Percentiles rank a stretch among this genome's conserved stretches.
These are phyloP conservation scores for Verticillium longisporum DNA, from an alignment of 2,329 filamentous ascomycete genomes.

Conservation along the genomic window DNA sequence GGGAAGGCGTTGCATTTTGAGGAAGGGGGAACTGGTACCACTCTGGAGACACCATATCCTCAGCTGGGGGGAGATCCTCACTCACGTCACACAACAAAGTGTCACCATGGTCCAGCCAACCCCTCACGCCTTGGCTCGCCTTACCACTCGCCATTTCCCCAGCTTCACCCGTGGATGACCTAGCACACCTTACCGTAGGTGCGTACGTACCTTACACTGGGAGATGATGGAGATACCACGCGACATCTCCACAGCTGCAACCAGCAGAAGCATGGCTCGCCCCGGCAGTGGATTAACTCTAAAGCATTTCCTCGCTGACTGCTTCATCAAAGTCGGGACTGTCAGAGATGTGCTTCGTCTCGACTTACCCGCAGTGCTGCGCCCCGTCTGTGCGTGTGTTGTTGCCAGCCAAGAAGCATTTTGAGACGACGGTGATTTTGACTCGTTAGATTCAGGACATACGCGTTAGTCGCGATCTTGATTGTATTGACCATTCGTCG, in stretches of 20 bases:
- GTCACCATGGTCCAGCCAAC: not conserved
- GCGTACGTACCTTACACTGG: not conserved
- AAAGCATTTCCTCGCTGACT: not conserved
- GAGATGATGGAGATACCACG: not conserved
- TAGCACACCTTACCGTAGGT: not conserved
- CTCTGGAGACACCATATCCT: not conserved
- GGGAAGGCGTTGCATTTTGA: not conserved
- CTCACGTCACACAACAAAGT: not conserved
- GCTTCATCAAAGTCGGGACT: slow-evolving; percentile 6
- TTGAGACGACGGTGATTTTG: not conserved
- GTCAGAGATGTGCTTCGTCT: slow-evolving; percentile 31
- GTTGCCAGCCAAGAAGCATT: not conserved
- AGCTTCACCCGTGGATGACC: not conserved
- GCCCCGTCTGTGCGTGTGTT: slow-evolving; percentile 5
- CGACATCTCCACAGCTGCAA: not conserved
- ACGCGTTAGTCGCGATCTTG: no score
- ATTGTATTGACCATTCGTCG: no score
- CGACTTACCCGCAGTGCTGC: slow-evolving; percentile 19
- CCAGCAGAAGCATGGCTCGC: not conserved
- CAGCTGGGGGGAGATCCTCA: not conserved
- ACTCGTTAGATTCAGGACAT: no score
- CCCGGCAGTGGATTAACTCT: not conserved
- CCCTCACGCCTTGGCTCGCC: not conserved
- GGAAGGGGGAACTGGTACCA: not conserved
- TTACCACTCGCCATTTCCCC: not conserved